Conservation (phyloP, 2,329 filamentous ascomycete genomes). For the Apiospora hydei region DNA sequence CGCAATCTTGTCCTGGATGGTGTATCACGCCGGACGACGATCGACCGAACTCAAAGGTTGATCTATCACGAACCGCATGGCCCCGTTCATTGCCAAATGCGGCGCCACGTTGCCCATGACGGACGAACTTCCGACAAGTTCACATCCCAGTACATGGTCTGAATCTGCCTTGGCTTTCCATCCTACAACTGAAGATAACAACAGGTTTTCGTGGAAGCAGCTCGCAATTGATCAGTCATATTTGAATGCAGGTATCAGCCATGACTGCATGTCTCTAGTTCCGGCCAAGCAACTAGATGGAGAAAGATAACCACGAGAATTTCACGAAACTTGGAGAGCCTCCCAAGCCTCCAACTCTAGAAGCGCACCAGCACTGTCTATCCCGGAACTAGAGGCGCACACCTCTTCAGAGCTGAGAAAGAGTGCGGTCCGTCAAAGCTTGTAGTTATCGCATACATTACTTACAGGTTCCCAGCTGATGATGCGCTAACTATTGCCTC, state of each 20-base stretch:
- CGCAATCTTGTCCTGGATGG: neutral
- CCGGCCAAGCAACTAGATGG: neutral
- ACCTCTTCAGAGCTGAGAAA: neutral
- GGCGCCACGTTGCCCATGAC: neutral
- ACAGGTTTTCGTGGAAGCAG: neutral
- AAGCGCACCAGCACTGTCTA: neutral
- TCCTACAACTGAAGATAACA: neutral
- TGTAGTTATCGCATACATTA: neutral
- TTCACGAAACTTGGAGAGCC: neutral
- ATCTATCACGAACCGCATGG: neutral
- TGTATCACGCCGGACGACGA: neutral
- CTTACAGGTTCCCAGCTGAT: neutral
- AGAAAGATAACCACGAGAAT: neutral
- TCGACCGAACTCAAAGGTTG: conserved; percentile 2
- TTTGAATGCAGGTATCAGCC: neutral
- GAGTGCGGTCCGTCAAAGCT: neutral
- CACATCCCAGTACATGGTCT: neutral
- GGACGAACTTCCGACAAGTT: neutral
- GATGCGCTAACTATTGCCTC: neutral
- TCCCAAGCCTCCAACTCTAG: neutral
- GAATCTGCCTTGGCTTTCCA: neutral
- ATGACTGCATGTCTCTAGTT: neutral
- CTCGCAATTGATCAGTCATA: conserved; percentile 11
- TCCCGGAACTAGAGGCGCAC: neutral
- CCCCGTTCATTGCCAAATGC: neutral